Conservation (phyloP, 2,329 filamentous ascomycete species). For the Hypomyces rosellus region DNA sequence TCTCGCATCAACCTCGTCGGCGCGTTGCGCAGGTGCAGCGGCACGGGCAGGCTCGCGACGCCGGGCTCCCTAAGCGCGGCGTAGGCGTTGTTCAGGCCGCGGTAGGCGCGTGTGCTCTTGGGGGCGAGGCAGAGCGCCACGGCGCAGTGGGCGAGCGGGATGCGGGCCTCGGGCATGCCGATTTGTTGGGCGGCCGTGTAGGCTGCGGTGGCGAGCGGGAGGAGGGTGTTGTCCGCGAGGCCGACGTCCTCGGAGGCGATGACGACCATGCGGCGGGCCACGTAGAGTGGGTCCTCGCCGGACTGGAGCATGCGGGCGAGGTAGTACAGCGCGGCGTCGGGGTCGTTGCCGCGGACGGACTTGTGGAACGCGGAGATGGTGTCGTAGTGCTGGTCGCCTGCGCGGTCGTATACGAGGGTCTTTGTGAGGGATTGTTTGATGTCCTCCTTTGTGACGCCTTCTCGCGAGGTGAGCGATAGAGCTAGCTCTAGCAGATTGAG, state of each 20-base stretch:
- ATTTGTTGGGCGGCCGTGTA: conserved; percentile 89
- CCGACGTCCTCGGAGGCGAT: conserved; percentile 93
- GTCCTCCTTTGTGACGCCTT: conserved; percentile 62
- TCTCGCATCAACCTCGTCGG: conserved; percentile 92
- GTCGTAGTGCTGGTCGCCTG: conserved; percentile 95
- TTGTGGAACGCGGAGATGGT: conserved; percentile 98
- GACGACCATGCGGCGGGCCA: conserved; percentile 88
- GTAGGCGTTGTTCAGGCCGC: conserved; percentile 74
- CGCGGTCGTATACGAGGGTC: conserved; percentile 89
- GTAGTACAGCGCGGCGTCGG: conserved; percentile 90
- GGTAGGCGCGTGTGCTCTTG: conserved; percentile 83
- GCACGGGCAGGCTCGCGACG: conserved; percentile 73
- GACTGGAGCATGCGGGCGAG: conserved; percentile 92
- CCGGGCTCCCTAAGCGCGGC: conserved; percentile 76
- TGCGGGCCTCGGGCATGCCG: conserved; percentile 89
- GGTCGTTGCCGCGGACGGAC: conserved; percentile 77
- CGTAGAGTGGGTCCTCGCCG: conserved; percentile 87
- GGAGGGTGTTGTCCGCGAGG: conserved; percentile 76
- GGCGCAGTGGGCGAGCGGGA: conserved; percentile 81
- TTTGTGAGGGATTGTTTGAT: conserved; percentile 82
- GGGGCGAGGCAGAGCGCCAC: conserved; percentile 74
- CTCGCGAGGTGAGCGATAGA: conserved; percentile 58
- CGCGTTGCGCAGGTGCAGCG: conserved; percentile 83
- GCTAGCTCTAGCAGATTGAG: conserved; percentile 89
- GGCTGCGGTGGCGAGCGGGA: conserved; percentile 76